These are phyloP conservation scores for Iris pallida DNA, from an alignment of 116 monocot species.

Conservation along the genomic window DNA sequence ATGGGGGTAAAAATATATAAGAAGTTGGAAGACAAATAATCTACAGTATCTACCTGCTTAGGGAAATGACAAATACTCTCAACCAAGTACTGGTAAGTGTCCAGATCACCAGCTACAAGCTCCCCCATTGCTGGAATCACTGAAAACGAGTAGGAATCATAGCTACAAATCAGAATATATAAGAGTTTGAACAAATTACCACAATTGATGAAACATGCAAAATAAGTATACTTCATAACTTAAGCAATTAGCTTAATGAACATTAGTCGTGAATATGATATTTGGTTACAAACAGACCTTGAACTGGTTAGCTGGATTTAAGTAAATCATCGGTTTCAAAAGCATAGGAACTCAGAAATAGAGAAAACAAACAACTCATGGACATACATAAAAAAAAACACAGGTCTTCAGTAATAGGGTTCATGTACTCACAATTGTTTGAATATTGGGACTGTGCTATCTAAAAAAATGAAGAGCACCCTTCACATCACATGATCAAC, in stretches of 20 bases:
- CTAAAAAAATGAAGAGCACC: no score
- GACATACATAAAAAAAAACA: no score
- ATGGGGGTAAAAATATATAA: no score
- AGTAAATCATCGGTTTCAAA: no score
- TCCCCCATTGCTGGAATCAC: constrained; percentile 81
- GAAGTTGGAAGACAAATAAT: neutral
- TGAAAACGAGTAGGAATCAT: constrained; percentile 79
- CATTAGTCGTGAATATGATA: neutral
- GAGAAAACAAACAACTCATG: no score
- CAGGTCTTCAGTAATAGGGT: no score
- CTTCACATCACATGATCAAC: no score
- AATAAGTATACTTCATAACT: constrained; percentile 3
- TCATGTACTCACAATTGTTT: no score
- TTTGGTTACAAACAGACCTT: no score
- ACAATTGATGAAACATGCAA: neutral
- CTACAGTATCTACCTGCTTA: constrained; percentile 59
- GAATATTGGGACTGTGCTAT: no score
- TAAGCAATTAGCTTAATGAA: constrained; percentile 2
- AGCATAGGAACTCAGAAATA: no score
- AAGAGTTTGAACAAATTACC: neutral
- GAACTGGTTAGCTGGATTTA: no score
- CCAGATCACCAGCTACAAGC: constrained; percentile 72
- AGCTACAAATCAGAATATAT: constrained; percentile 30
- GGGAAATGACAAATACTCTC: constrained; percentile 89
- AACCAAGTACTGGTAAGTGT: constrained; percentile 85